A percentile compares a stretch with the other conserved stretches of the same genome.
Conservation (phyloP, 441 rosid species). For the Eutrema salsugineum region DNA sequence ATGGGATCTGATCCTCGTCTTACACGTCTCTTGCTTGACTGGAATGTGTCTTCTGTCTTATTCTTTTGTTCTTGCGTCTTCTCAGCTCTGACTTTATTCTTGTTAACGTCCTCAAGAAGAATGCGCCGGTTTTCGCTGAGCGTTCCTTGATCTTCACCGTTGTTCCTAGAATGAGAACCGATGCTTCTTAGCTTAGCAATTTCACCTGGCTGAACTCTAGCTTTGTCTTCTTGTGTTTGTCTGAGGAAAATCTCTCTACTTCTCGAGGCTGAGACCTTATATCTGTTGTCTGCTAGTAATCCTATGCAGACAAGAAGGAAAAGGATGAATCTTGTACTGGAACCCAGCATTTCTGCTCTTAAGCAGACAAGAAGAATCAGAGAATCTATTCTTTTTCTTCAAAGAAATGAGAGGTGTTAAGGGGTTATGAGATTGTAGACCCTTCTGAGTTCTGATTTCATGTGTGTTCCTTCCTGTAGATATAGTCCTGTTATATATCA, state of each 20-base stretch:
- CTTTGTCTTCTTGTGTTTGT: slow-evolving; percentile 31
- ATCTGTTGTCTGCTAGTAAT: slow-evolving; percentile 44
- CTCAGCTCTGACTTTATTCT: slow-evolving; percentile 32
- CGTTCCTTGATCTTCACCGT: slow-evolving; percentile 29
- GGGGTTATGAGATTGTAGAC: slow-evolving; percentile 33
- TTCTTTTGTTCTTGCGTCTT: slow-evolving; percentile 35
- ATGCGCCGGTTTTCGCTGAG: slow-evolving; percentile 33
- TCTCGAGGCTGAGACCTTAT: slow-evolving; percentile 48
- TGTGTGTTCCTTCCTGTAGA: slow-evolving; percentile 58
- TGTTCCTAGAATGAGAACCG: slow-evolving; percentile 32
- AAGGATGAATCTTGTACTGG: slow-evolving; percentile 40
- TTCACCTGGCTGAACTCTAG: slow-evolving; percentile 22
- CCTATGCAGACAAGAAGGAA: slow-evolving; percentile 54
- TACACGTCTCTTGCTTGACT: slow-evolving; percentile 77
- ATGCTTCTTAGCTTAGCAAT: slow-evolving; percentile 42
- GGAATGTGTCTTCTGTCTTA: slow-evolving; percentile 42
- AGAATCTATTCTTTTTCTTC: slow-evolving; percentile 38
- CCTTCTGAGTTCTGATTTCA: slow-evolving; percentile 30
- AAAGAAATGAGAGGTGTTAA: slow-evolving; percentile 36
- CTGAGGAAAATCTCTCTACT: slow-evolving; percentile 40
- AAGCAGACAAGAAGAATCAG: slow-evolving; percentile 44
- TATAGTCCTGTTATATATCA: slow-evolving; percentile 53
- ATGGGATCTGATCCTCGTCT: slow-evolving; percentile 93
- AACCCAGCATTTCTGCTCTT: slow-evolving; percentile 45
- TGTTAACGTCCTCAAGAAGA: slow-evolving; percentile 43